Conservation (phyloP, 768 basidiomycete genomes). For the Leccinum subgranulosum region DNA sequence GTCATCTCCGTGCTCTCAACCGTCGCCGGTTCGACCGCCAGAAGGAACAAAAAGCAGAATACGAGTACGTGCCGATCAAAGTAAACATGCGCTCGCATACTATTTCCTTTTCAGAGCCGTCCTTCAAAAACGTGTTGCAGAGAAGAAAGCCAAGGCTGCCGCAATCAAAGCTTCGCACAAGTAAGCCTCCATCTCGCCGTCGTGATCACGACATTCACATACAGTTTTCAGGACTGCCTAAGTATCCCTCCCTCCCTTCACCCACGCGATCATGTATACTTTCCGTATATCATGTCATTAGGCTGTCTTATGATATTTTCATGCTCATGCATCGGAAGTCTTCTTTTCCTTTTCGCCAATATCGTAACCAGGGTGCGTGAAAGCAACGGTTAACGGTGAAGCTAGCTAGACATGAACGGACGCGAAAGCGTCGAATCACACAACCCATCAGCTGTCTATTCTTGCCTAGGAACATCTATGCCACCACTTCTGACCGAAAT, state of each 20-base stretch:
- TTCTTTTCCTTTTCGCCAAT: not conserved
- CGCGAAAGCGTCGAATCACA: not conserved
- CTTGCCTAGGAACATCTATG: not conserved
- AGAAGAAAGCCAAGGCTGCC: constrained; percentile 90
- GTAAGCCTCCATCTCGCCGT: constrained; percentile 29
- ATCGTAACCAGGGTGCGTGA: not conserved
- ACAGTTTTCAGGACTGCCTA: constrained; percentile 18
- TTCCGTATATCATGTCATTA: constrained; percentile 23
- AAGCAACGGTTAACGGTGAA: too few species aligned
- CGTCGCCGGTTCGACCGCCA: constrained; percentile 84
- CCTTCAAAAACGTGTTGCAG: constrained; percentile 84
- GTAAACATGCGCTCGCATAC: not conserved
- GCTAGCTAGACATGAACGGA: not conserved
- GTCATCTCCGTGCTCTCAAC: constrained; percentile 87
- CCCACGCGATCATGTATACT: constrained; percentile 15
- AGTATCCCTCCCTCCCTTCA: not conserved
- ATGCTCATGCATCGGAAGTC: constrained; percentile 8
- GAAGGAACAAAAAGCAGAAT: constrained; percentile 95
- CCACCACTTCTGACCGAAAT: not conserved
- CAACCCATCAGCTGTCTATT: not conserved
- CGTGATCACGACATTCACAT: not conserved
- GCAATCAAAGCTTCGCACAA: constrained; percentile 85
- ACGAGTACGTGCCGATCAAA: constrained; percentile 55
- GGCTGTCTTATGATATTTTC: constrained; percentile 19
- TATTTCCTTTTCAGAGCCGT: constrained; percentile 44